phyloP scores from a whole-genome alignment of 2,329 filamentous ascomycete genomes.

The Xylariaceae sp. region DNA sequence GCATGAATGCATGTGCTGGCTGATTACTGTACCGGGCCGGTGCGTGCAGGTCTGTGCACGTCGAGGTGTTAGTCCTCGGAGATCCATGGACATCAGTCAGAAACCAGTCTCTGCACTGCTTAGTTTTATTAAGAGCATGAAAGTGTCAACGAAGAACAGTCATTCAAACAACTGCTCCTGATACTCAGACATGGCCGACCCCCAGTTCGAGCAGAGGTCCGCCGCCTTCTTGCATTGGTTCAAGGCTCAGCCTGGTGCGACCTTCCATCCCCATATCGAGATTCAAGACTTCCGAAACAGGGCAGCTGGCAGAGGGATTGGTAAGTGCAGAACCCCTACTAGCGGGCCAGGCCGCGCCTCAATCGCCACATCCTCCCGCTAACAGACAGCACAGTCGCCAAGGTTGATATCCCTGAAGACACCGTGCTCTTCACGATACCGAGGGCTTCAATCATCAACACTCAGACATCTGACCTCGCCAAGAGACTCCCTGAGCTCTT shows the following conservation, averaged over 20 bases:
- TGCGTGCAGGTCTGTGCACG: too few species aligned
- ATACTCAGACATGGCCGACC: conserved; percentile 11
- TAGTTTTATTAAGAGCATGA: too few species aligned
- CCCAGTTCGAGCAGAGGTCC: conserved; percentile 40
- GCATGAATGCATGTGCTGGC: too few species aligned
- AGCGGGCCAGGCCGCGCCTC: too few species aligned
- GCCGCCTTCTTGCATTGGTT: conserved; percentile 53
- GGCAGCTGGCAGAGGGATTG: conserved; percentile 52
- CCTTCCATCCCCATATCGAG: conserved; percentile 49
- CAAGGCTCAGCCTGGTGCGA: conserved; percentile 45
- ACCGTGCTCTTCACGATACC: conserved; percentile 80
- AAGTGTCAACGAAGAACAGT: too few species aligned
- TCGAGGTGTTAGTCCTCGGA: too few species aligned
- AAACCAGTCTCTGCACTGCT: too few species aligned
- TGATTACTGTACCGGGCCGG: too few species aligned
- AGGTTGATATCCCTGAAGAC: conserved; percentile 64
- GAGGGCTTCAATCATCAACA: conserved; percentile 64
- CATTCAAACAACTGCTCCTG: too few species aligned
- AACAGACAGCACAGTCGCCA: conserved; percentile 55
- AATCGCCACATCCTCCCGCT: too few species aligned
- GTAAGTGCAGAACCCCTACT: conserved; percentile 30
- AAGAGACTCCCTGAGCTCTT: conserved; percentile 54
- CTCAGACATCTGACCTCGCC: conserved; percentile 66
- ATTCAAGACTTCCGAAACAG: conserved; percentile 49
- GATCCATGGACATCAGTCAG: too few species aligned